Conservation (phyloP, 2,329 filamentous ascomycete genomes). For the Bipolaris bicolor region DNA sequence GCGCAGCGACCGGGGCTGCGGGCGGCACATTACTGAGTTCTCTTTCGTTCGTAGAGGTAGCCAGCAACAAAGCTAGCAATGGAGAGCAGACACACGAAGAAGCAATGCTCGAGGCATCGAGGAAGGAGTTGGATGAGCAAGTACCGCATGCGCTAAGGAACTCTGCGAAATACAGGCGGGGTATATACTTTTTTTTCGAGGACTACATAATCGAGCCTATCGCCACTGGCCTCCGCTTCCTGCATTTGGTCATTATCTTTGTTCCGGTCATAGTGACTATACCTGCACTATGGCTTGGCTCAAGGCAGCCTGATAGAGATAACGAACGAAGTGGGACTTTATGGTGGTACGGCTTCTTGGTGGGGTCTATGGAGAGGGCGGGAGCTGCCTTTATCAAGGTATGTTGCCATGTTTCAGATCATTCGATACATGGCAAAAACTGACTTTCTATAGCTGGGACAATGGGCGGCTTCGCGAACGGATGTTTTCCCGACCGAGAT, state of each 20-base stretch:
- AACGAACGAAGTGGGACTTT: constrained; percentile 81
- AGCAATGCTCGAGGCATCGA: constrained; percentile 84
- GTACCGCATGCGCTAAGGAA: constrained; percentile 68
- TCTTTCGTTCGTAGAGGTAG: constrained; percentile 64
- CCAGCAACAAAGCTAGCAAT: constrained; percentile 55
- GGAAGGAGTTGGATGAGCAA: constrained; percentile 74
- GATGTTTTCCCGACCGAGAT: constrained; percentile 95
- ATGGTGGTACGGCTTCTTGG: constrained; percentile 94
- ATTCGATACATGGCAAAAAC: not conserved
- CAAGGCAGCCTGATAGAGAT: constrained; percentile 65
- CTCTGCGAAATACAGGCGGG: constrained; percentile 63
- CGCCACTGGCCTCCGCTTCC: constrained; percentile 83
- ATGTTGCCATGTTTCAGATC: constrained; percentile 11
- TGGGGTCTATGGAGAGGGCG: constrained; percentile 87
- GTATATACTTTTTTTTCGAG: constrained; percentile 71
- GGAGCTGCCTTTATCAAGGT: constrained; percentile 98
- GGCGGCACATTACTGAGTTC: constrained; percentile 56
- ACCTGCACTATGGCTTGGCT: constrained; percentile 81
- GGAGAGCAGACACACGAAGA: constrained; percentile 73
- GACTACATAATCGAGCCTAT: constrained; percentile 79
- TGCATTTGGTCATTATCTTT: constrained; percentile 87
- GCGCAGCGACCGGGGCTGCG: constrained; percentile 31
- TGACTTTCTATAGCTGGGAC: constrained; percentile 71
- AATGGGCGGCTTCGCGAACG: constrained; percentile 96
- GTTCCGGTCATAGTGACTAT: constrained; percentile 84